A percentile compares a stretch with the other conserved stretches of the same genome.
Evolutionary conservation across 805 yeast genomes (phyloP).

Genomic region (Candida rishiriensis): DNA sequence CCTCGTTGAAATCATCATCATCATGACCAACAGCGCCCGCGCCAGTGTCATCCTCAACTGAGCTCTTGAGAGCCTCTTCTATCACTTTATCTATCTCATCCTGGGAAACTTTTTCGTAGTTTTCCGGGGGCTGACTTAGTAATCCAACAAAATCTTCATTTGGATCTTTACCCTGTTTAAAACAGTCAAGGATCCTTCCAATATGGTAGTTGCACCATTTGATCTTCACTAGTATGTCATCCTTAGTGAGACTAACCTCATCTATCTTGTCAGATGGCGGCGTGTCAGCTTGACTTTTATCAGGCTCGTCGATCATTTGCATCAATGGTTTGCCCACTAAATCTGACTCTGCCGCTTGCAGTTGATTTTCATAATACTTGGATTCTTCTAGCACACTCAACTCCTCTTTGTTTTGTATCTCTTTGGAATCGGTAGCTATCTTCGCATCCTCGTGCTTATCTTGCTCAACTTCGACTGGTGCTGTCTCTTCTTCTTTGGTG

Average conservation of each 20-base stretch:
- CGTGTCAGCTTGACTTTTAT: not conserved
- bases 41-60: conserved; percentile 8
- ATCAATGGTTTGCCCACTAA: conserved; percentile 1
- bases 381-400: conserved; percentile 5
- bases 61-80: not conserved
- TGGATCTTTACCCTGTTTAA: conserved; percentile 21
- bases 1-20: conserved; percentile 13
- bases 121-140: conserved; percentile 10
- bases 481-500: too few species aligned
- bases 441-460: too few species aligned
- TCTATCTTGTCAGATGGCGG: not conserved
- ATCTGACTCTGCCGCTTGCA: conserved; percentile 8
- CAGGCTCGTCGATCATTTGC: not conserved
- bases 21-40: conserved; percentile 1
- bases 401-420: not conserved
- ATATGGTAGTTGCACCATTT: conserved; percentile 22
- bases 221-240: conserved; percentile 12
- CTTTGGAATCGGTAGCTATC: too few species aligned
- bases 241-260: conserved; percentile 4
- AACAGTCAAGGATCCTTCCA: conserved; percentile 12
- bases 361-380: conserved; percentile 1
- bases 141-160: conserved; percentile 18
- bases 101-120: conserved; percentile 14
- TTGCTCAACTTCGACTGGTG: too few species aligned
- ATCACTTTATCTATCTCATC: conserved; percentile 18